Percentiles rank a stretch among this genome's conserved stretches.
These are phyloP conservation scores for Apiotrichum veenhuisii DNA, from an alignment of 1,284 basidiomycete genomes.

Conservation along the genomic window DNA sequence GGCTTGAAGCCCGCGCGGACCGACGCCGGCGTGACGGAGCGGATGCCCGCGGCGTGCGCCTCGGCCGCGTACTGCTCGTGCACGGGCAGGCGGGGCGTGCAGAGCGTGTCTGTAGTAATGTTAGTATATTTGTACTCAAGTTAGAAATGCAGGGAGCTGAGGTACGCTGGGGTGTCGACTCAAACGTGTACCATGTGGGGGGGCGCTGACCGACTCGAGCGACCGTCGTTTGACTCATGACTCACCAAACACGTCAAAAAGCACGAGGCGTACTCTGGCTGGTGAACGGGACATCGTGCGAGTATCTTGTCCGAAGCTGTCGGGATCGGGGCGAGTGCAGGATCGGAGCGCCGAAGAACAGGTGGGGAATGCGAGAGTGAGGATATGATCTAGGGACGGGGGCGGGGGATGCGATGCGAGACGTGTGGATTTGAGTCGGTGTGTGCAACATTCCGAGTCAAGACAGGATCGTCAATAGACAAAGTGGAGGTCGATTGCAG, in stretches of 20 bases:
- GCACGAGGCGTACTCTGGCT: conserved; percentile 41
- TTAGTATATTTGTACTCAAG: neutral
- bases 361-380: neutral
- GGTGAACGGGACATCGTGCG: neutral
- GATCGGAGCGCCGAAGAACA: neutral
- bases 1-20: conserved; percentile 45
- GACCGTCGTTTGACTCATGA: neutral
- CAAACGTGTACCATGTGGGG: too few species aligned
- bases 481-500: neutral
- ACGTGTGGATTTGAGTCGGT: neutral
- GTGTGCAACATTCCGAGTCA: too few species aligned
- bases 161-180: neutral
- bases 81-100: conserved; percentile 46
- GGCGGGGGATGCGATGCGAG: neutral
- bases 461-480: too few species aligned
- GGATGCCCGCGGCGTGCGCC: conserved; percentile 39
- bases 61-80: conserved; percentile 49
- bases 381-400: neutral
- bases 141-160: neutral
- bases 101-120: conserved; percentile 40
- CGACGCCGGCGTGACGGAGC: conserved; percentile 28
- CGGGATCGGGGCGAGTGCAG: neutral
- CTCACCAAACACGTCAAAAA: conserved; percentile 49
- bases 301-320: neutral
- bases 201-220: neutral